Conservation (phyloP, 2,329 filamentous ascomycete species). For the Diplodia intermedia region DNA sequence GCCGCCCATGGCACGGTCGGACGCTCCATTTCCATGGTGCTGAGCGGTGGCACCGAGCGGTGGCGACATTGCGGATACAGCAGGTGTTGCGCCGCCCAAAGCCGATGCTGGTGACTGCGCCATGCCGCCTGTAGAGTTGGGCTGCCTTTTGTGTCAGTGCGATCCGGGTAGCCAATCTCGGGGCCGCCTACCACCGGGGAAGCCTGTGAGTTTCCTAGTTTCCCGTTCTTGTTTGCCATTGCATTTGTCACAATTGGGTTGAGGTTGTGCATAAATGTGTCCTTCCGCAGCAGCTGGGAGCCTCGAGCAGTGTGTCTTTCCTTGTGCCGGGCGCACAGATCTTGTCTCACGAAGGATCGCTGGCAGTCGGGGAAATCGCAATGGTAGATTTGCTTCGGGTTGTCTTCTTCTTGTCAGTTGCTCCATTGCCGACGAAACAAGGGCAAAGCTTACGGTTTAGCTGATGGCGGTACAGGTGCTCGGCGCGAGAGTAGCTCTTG, state of each 20-base stretch:
- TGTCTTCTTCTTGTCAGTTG: conserved; percentile 62
- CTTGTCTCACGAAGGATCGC: conserved; percentile 89
- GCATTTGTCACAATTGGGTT: conserved; percentile 50
- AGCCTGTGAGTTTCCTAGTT: conserved; percentile 36
- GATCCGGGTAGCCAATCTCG: background rate
- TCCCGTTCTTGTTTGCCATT: conserved; percentile 39
- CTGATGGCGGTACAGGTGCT: conserved; percentile 96
- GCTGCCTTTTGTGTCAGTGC: conserved; percentile 10
- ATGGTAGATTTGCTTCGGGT: conserved; percentile 91
- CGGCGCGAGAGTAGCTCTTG: conserved; percentile 94
- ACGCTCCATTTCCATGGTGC: conserved; percentile 4
- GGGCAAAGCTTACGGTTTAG: conserved; percentile 76
- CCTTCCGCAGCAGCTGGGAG: conserved; percentile 74
- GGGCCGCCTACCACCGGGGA: conserved; percentile 38
- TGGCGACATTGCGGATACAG: conserved; percentile 45
- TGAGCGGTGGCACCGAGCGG: conserved; percentile 38
- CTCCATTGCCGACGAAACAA: conserved; percentile 30
- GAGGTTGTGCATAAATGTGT: conserved; percentile 65
- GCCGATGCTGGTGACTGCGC: conserved; percentile 43
- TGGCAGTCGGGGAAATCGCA: conserved; percentile 93
- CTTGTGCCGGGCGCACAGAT: conserved; percentile 76
- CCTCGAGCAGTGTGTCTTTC: conserved; percentile 66
- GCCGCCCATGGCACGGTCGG: conserved; percentile 44
- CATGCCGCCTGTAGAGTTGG: conserved; percentile 14
- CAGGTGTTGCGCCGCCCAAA: conserved; percentile 35